These are phyloP conservation scores for Xylariomycetidae sp. DNA, from an alignment of 2,329 filamentous ascomycete species.

Conservation along the genomic window DNA sequence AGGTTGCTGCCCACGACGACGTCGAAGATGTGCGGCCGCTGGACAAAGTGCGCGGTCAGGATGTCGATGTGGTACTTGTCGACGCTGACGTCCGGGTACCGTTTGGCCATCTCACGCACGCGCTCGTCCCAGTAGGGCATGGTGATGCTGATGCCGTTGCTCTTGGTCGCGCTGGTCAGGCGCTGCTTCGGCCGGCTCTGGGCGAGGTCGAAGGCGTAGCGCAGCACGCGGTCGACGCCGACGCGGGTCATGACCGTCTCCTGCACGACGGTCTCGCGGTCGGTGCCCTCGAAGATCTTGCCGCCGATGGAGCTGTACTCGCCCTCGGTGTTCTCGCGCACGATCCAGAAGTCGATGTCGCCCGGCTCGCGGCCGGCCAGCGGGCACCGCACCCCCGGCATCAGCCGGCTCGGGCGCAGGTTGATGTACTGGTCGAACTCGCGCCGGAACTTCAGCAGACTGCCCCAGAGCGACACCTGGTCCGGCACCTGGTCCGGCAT, in stretches of 20 bases:
- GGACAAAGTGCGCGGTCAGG: conserved; percentile 56
- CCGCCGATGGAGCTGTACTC: conserved; percentile 60
- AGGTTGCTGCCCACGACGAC: conserved; percentile 58
- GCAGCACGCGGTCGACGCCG: conserved; percentile 51
- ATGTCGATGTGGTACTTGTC: conserved; percentile 62
- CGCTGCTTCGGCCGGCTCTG: conserved; percentile 46
- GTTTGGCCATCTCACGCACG: conserved; percentile 42
- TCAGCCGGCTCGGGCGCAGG: conserved; percentile 56
- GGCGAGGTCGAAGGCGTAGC: conserved; percentile 56
- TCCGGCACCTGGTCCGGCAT: conserved; percentile 51
- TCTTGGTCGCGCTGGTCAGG: conserved; percentile 60
- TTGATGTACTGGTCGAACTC: conserved; percentile 65
- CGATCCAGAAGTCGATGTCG: conserved; percentile 59
- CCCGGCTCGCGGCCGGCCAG: conserved; percentile 46
- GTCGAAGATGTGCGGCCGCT: conserved; percentile 48
- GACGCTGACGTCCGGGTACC: conserved; percentile 49
- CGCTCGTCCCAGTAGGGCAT: conserved; percentile 63
- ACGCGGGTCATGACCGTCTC: conserved; percentile 55
- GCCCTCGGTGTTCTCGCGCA: conserved; percentile 59
- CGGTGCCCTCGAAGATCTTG: conserved; percentile 49
- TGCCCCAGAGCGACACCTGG: conserved; percentile 61
- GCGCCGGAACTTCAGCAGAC: conserved; percentile 61
- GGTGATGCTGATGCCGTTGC: conserved; percentile 56
- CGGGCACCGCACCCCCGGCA: conserved; percentile 54
- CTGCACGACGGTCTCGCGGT: conserved; percentile 55